A percentile compares a stretch with the other conserved stretches of the same genome.
phyloP scores from a whole-genome alignment of 2,329 filamentous ascomycete species.

The Hymenoscyphus linearis region DNA sequence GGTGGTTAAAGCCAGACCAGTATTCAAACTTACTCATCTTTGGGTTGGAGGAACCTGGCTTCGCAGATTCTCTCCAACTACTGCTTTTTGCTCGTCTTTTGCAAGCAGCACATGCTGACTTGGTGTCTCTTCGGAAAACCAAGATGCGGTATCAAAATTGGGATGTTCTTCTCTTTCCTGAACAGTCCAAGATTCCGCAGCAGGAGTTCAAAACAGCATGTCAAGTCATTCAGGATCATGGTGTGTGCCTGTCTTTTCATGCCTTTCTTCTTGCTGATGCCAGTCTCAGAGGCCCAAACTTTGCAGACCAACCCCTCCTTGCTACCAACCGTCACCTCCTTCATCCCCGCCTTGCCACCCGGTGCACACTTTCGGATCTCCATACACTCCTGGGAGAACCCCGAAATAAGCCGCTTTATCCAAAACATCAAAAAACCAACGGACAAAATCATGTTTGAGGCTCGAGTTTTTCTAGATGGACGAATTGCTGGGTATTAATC shows the following conservation, averaged over 20 bases:
- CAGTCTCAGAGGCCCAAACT: constrained; percentile 11
- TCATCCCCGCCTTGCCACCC: constrained; percentile 58
- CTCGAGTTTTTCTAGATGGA: constrained; percentile 65
- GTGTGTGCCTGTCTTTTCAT: constrained; percentile 24
- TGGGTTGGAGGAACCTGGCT: background rate
- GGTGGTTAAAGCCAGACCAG: background rate
- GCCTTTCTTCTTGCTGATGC: constrained; percentile 7
- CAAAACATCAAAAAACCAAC: constrained; percentile 49
- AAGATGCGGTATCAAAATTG: constrained; percentile 79
- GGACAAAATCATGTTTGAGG: constrained; percentile 56
- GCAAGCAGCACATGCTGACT: background rate
- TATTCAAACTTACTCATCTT: background rate
- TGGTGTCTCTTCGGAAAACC: background rate
- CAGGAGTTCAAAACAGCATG: constrained; percentile 81
- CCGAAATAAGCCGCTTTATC: constrained; percentile 53
- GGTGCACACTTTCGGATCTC: constrained; percentile 64
- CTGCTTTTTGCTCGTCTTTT: constrained; percentile 6
- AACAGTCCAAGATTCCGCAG: constrained; percentile 58
- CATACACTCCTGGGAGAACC: constrained; percentile 66
- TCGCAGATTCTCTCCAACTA: constrained; percentile 7
- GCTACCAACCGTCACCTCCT: constrained; percentile 65
- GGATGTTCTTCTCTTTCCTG: constrained; percentile 78
- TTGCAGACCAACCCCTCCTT: constrained; percentile 13
- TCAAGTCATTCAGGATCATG: constrained; percentile 54
- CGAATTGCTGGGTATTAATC: constrained; percentile 50